Evolutionary conservation across 257 asterid genomes (phyloP).

Genomic region (Lavandula angustifolia): DNA sequence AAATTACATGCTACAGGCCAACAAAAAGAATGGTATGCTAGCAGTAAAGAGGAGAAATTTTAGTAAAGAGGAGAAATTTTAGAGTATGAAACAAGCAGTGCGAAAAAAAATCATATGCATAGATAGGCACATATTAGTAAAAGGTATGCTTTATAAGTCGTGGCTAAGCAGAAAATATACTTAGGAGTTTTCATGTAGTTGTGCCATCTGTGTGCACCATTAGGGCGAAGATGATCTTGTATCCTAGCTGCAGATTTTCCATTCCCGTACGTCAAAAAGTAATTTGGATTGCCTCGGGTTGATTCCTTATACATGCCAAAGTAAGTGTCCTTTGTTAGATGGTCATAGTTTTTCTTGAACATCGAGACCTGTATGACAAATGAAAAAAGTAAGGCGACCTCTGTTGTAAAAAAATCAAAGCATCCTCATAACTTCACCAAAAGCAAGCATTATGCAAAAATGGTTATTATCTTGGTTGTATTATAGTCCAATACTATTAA

Average conservation of each 20-base stretch:
- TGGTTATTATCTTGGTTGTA: not conserved
- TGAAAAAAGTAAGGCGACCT: constrained; percentile 17
- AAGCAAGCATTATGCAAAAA: constrained; percentile 14
- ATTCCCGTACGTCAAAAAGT: constrained; percentile 80
- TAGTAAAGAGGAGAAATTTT: not conserved
- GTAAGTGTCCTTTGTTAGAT: constrained; percentile 57
- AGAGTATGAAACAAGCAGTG: constrained; percentile 18
- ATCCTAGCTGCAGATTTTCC: constrained; percentile 80
- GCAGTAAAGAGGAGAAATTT: constrained; percentile 2
- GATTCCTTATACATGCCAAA: constrained; percentile 58
- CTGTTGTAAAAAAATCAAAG: constrained; percentile 19
- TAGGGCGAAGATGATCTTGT: constrained; percentile 79
- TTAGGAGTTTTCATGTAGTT: constrained; percentile 71
- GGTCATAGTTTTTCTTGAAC: constrained; percentile 84
- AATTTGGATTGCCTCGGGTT: constrained; percentile 71
- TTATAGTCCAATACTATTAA: constrained; percentile 11
- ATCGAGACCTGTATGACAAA: constrained; percentile 59
- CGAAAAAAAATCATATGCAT: constrained; percentile 7
- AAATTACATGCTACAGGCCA: constrained; percentile 17
- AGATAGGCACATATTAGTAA: constrained; percentile 14
- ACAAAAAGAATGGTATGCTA: constrained; percentile 22
- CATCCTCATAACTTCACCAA: constrained; percentile 17
- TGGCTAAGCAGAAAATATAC: constrained; percentile 40
- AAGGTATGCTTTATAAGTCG: constrained; percentile 11
- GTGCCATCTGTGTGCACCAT: constrained; percentile 90